Conservation (phyloP, 2,329 filamentous ascomycete species). For the Didymella pinodella region DNA sequence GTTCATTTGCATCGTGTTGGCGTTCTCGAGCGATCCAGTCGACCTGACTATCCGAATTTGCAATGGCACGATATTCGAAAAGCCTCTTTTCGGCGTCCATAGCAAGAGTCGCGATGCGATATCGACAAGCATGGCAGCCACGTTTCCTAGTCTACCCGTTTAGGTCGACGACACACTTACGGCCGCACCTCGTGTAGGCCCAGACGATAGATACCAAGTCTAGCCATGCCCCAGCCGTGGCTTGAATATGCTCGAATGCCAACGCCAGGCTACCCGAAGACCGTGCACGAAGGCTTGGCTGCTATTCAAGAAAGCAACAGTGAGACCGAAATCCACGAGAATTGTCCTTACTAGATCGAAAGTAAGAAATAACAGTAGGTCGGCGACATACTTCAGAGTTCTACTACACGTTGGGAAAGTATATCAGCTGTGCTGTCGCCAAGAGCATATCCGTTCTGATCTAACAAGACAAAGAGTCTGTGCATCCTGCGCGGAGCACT, state of each 20-base stretch:
- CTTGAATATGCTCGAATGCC: constrained; percentile 12
- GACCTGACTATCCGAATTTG: constrained; percentile 7
- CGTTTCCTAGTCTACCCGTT: constrained; percentile 17
- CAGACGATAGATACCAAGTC: constrained; percentile 6
- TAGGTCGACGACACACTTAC: constrained; percentile 1
- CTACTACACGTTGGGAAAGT: not conserved
- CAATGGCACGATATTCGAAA: constrained; percentile 10
- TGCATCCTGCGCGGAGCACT: not conserved
- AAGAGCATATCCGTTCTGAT: not conserved
- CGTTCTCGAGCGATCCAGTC: constrained; percentile 17
- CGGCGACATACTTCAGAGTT: not conserved
- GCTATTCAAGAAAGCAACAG: constrained; percentile 1
- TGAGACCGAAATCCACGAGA: not conserved
- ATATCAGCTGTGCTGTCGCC: not conserved
- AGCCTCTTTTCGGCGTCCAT: constrained; percentile 9
- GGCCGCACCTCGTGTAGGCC: constrained; percentile 8
- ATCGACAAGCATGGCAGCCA: constrained; percentile 19
- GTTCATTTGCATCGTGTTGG: not conserved
- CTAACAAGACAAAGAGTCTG: not conserved
- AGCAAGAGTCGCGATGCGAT: not conserved
- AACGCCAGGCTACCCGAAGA: constrained; percentile 3
- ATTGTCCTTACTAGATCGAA: not conserved
- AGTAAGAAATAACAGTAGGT: not conserved
- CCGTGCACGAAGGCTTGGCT: constrained; percentile 7
- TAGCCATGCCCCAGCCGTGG: constrained; percentile 2